Evolutionary conservation across 2,329 filamentous ascomycete species (phyloP), one percentile per base, ranked within the genome.

Genomic region (Aureobasidium sp.): DNA sequence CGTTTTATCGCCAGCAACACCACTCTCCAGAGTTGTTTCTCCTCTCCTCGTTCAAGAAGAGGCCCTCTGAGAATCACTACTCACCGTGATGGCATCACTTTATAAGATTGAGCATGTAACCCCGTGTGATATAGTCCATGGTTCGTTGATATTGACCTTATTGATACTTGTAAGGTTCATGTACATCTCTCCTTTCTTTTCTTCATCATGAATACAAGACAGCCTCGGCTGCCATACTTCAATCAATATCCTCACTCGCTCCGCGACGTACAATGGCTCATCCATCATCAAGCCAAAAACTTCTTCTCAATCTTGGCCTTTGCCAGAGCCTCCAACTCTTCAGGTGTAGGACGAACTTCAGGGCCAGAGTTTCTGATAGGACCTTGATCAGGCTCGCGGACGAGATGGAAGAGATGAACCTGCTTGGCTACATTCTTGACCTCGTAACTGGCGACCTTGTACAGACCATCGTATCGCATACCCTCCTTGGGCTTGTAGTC

Each of bases 381-480:
- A 25, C 74, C 70, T 65, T 84, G 81, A 0, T 71, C 77, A 3
- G 67, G 29, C 2, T 73, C 58, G 1, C 83, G 72, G 42, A 72
- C 68, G 6, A 86, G 70, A 9, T 70, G 72, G 69, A 86, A 86
- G 0, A 74, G 70, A 67, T 81, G 76, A 22, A 76, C 74, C 2
- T 75, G 74, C n/a, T 73, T 76, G 14, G 68, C 66, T 4, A 66
- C 37, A 60, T 83, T 75, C 1, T 79, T 39, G 0, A 76, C 59
- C 63, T 77, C 68, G 52, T 73, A 74, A 2, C 63, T 67, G 0
- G 70, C 71, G 5, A 85, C 77, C 6, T 72, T 67, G 64, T 86
- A 86, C 0, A 85, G 68, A 0, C 83, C 84, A 68, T 86, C 83
- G 58, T 85, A 85, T 1, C 84, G 72, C n/a, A 82, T 74, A 0